Evolutionary conservation across 257 asterid species (phyloP), one percentile per base, ranked within the genome.

Genomic region (Nicotiana noctiflora): DNA sequence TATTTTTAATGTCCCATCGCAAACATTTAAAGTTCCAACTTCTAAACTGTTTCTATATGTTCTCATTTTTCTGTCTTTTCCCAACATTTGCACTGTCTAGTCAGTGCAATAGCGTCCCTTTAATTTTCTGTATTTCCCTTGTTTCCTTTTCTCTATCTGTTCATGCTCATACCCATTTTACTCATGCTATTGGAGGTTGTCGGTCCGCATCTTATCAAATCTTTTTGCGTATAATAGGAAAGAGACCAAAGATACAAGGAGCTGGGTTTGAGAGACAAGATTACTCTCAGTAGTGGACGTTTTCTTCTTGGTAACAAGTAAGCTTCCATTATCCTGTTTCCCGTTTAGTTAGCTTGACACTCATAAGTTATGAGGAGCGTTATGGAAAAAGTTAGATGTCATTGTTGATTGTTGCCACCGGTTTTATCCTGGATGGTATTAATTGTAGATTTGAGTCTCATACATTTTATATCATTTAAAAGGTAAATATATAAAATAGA

Each of bases 211-310:
- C 80, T 80, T 25, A 25, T 55, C 72, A 21, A 63, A 67, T n/a
- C 67, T 78, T 85, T 34, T 27, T 70, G 72, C 62, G 49, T 13
- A 12, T 57, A 81, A 84, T 68, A 93, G 98, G 99, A 93, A 89
- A 92, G 94, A 84, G 96, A 95, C 84, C 99, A 91, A 77, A 90
- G 98, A 88, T 95, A 93, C 93, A 95, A 89, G 93, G 99, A 95
- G 72, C 90, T 95, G 65, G 98, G 99, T 6, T 86, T 93, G 84
- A 92, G 97, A 87, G 98, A 95, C 87, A 95, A 95, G 86, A 95
- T 95, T 80, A 93, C 97, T 60, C 98, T 95, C 40, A 93, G 97
- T 89, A 93, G 98, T 81, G 97, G 99, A 34, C 91, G 96, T 53
- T 93, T 95, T 90, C 96, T 95, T 84, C 96, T 93, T 6, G 92